Evolutionary conservation across 2,329 filamentous ascomycete genomes (phyloP).

Genomic region (Ascocoryne sarcoides): DNA sequence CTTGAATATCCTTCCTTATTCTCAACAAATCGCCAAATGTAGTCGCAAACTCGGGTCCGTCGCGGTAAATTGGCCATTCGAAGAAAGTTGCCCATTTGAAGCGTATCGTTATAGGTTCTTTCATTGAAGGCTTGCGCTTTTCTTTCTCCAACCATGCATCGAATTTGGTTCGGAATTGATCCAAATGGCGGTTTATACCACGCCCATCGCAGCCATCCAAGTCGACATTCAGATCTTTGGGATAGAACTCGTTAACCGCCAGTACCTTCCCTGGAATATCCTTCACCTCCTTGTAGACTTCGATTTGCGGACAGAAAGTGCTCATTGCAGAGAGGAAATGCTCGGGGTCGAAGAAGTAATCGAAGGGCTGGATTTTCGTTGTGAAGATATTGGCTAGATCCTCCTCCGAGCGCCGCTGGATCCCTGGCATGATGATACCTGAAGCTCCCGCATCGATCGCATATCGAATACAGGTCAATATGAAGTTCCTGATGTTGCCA

Average conservation of each 20-base stretch:
- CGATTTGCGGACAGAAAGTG: slow-evolving; percentile 35
- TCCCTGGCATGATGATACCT: slow-evolving; percentile 37
- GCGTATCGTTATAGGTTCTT: slow-evolving; percentile 16
- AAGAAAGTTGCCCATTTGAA: slow-evolving; percentile 25
- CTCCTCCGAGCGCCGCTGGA: slow-evolving; percentile 35
- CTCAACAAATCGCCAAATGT: slow-evolving; percentile 35
- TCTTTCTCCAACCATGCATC: slow-evolving; percentile 18
- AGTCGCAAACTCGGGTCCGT: slow-evolving; percentile 38
- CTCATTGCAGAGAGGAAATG: slow-evolving; percentile 35
- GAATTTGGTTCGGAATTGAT: slow-evolving; percentile 20
- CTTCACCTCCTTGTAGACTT: slow-evolving; percentile 31
- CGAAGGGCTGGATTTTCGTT: slow-evolving; percentile 30
- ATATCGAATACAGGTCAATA: slow-evolving; percentile 42
- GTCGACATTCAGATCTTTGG: slow-evolving; percentile 20
- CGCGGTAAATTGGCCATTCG: slow-evolving; percentile 38
- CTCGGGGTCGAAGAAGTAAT: slow-evolving; percentile 39
- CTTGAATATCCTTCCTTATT: slow-evolving; percentile 35
- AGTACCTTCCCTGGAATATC: slow-evolving; percentile 31
- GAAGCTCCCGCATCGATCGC: slow-evolving; percentile 40
- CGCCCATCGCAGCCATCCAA: slow-evolving; percentile 20
- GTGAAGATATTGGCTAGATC: slow-evolving; percentile 37
- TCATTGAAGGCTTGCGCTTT: slow-evolving; percentile 10
- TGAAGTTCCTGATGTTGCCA: slow-evolving; percentile 42
- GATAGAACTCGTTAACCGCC: slow-evolving; percentile 33
- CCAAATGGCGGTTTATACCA: slow-evolving; percentile 22